These are phyloP conservation scores for Haplographium delicatum DNA, from an alignment of 495 filamentous ascomycete genomes.

Conservation along the genomic window DNA sequence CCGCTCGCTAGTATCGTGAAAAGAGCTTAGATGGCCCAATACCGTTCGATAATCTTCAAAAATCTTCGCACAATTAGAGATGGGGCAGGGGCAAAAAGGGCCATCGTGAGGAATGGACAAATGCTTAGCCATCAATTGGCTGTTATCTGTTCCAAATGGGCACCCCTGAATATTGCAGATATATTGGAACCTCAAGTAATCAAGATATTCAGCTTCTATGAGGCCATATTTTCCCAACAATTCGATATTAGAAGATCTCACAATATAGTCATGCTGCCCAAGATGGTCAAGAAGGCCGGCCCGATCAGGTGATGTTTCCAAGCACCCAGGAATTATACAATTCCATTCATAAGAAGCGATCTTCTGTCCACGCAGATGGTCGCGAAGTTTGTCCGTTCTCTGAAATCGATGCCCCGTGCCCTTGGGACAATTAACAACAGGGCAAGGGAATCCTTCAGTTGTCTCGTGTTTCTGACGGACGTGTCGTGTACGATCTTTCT, in stretches of 20 bases:
- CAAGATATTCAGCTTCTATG: not conserved
- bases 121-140: not conserved
- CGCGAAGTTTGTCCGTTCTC: not conserved
- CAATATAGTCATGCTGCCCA: not conserved
- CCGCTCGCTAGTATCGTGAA: too few species aligned
- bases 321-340: not conserved
- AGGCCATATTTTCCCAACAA: not conserved
- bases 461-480: not conserved
- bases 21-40: not conserved
- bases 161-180: not conserved
- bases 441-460: not conserved
- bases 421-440: not conserved
- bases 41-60: not conserved
- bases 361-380: slow-evolving; percentile 1
- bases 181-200: not conserved
- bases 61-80: not conserved
- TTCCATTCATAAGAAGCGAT: not conserved
- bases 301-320: not conserved
- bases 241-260: not conserved
- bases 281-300: not conserved
- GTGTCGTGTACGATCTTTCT: not conserved
- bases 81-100: not conserved
- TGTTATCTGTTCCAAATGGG: not conserved
- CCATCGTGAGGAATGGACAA: not conserved
- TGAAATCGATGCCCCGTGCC: not conserved